phyloP scores from a whole-genome alignment of 305 asterid species.

The Salvia sclarea region DNA sequence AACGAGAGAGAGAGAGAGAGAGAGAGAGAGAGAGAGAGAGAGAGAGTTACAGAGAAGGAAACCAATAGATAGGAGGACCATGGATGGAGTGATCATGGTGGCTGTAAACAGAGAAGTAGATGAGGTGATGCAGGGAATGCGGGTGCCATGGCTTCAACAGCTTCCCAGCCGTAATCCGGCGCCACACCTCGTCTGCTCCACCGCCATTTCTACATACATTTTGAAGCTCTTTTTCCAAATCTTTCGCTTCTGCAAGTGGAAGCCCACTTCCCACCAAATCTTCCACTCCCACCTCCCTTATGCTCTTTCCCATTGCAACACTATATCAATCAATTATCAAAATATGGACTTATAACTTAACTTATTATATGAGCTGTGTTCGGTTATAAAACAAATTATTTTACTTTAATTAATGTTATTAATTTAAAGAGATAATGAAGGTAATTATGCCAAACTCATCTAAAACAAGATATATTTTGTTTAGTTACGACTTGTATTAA shows the following conservation, averaged over 20 bases:
- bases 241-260: slow-evolving; percentile 51
- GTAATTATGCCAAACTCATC: too few species aligned
- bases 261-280: slow-evolving; percentile 64
- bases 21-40: slow-evolving; percentile 15
- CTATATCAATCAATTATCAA: too few species aligned
- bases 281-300: slow-evolving; percentile 48
- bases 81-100: slow-evolving; percentile 46
- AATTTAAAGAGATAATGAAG: too few species aligned
- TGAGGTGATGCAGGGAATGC: slow-evolving; percentile 68
- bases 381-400: too few species aligned
- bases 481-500: too few species aligned
- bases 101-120: slow-evolving; percentile 63
- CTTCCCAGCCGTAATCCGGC: slow-evolving; percentile 50
- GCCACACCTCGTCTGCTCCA: slow-evolving; percentile 55
- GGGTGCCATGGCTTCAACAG: slow-evolving; percentile 79
- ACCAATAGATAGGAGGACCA: slow-evolving; percentile 87
- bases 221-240: slow-evolving; percentile 48
- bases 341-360: too few species aligned
- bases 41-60: slow-evolving; percentile 72
- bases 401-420: too few species aligned
- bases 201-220: slow-evolving; percentile 29
- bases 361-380: too few species aligned
- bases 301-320: slow-evolving; percentile 63
- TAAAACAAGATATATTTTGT: too few species aligned
- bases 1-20: slow-evolving; percentile 8